Percentiles rank a stretch among this genome's conserved stretches.
These are phyloP conservation scores for Cyberlindnera samutprakarnensis DNA, from an alignment of 805 yeast genomes.

Conservation along the genomic window DNA sequence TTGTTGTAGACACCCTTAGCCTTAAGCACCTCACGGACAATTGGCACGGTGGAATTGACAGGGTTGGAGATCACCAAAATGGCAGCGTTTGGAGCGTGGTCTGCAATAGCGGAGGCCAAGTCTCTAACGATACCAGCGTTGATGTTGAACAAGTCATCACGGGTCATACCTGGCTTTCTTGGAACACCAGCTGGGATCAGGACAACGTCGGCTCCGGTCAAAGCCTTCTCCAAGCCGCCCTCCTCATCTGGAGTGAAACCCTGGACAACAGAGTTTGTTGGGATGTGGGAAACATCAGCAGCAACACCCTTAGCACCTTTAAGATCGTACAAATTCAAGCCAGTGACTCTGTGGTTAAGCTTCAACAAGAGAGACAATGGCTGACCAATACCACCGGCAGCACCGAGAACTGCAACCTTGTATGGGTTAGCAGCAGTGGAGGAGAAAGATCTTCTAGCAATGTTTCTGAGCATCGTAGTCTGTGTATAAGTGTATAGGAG, in stretches of 20 bases:
- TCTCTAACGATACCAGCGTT: constrained; percentile 94
- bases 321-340: constrained; percentile 80
- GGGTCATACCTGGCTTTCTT: constrained; percentile 98
- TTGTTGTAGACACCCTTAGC: constrained; percentile 84
- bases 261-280: constrained; percentile 81
- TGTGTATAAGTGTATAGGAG: background rate
- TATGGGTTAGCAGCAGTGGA: constrained; percentile 59
- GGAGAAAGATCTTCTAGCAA: constrained; percentile 59
- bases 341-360: constrained; percentile 82
- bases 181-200: constrained; percentile 97
- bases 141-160: constrained; percentile 94
- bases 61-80: constrained; percentile 86
- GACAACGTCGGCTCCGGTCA: constrained; percentile 66
- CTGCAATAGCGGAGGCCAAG: constrained; percentile 80
- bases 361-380: constrained; percentile 79
- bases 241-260: constrained; percentile 82
- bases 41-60: constrained; percentile 95
- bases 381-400: constrained; percentile 94
- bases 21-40: constrained; percentile 88
- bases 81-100: constrained; percentile 77
- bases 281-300: constrained; percentile 89
- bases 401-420: constrained; percentile 77
- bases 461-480: constrained; percentile 38
- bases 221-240: constrained; percentile 66
- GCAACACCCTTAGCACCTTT: constrained; percentile 96